These are phyloP conservation scores for Pichia occidentalis DNA, from an alignment of 805 yeast genomes.

Conservation along the genomic window DNA sequence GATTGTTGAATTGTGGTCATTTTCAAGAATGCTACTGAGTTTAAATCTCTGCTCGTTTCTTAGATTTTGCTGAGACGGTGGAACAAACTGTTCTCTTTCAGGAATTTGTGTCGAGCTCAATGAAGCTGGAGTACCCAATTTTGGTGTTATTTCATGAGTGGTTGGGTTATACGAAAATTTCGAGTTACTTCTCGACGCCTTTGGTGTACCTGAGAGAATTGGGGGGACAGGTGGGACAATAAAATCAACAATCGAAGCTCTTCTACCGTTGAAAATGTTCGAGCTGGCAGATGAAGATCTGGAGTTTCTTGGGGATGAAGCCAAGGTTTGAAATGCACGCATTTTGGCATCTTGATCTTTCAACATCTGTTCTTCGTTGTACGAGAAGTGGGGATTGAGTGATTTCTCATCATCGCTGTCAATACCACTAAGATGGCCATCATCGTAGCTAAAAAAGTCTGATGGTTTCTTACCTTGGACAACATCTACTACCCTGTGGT, in stretches of 20 bases:
- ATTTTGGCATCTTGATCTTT: constrained; percentile 64
- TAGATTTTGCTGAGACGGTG: neutral
- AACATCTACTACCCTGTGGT: neutral
- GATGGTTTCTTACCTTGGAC: neutral
- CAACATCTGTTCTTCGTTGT: constrained; percentile 57
- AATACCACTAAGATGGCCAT: constrained; percentile 12
- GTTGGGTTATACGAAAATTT: constrained; percentile 26
- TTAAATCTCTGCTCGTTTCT: constrained; percentile 29
- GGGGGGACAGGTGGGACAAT: constrained; percentile 36
- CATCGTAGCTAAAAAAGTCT: constrained; percentile 9
- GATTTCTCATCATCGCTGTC: constrained; percentile 12
- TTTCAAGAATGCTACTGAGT: constrained; percentile 40
- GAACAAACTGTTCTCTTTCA: constrained; percentile 4
- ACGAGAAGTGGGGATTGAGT: constrained; percentile 47
- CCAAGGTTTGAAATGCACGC: constrained; percentile 47
- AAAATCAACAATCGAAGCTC: constrained; percentile 32
- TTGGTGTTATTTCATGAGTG: constrained; percentile 21
- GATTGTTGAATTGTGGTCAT: constrained; percentile 41
- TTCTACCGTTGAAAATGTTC: constrained; percentile 17
- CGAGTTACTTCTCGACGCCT: constrained; percentile 11
- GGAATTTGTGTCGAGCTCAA: neutral
- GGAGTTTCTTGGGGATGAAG: constrained; percentile 25
- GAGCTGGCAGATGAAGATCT: constrained; percentile 24
- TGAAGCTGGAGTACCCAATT: constrained; percentile 5
- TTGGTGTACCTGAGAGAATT: constrained; percentile 16